Percentiles rank a stretch among this genome's conserved stretches.
phyloP scores from a whole-genome alignment of 129 eudicot species.

The Centella asiatica region DNA sequence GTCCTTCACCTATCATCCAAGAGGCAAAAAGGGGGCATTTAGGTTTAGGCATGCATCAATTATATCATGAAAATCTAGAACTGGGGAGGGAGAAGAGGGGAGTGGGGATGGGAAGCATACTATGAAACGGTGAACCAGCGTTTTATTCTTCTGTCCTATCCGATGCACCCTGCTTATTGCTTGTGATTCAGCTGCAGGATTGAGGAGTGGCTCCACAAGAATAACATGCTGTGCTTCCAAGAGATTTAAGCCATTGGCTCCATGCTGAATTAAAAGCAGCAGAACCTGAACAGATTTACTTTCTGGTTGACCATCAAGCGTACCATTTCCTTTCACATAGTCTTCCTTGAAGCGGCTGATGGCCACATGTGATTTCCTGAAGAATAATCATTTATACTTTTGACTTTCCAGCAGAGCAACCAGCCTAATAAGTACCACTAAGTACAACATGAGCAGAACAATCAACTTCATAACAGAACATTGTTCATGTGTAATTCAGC shows the following conservation, averaged over 20 bases:
- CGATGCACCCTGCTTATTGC: conserved; percentile 96
- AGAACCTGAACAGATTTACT: conserved; percentile 56
- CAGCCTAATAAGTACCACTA: no score
- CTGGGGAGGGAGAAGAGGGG: background rate
- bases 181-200: conserved; percentile 98
- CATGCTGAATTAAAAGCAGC: conserved; percentile 78
- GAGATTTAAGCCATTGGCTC: conserved; percentile 94
- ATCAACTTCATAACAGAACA: no score
- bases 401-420: background rate
- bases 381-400: background rate
- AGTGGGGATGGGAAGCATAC: conserved; percentile 45
- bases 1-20: conserved; percentile 57
- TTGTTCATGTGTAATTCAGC: no score
- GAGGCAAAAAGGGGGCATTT: background rate
- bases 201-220: conserved; percentile 86
- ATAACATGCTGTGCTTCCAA: conserved; percentile 97
- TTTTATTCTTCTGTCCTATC: conserved; percentile 71
- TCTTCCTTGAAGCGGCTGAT: conserved; percentile 76
- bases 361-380: conserved; percentile 76
- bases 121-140: conserved; percentile 86
- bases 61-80: background rate
- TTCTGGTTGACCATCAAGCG: conserved; percentile 19
- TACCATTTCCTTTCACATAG: conserved; percentile 19
- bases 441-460: no score
- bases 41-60: background rate